Evolutionary conservation across 192 early-diverging fungal genomes (phyloP), one percentile per base, ranked within the genome.

Genomic region (Backusella australiensis): DNA sequence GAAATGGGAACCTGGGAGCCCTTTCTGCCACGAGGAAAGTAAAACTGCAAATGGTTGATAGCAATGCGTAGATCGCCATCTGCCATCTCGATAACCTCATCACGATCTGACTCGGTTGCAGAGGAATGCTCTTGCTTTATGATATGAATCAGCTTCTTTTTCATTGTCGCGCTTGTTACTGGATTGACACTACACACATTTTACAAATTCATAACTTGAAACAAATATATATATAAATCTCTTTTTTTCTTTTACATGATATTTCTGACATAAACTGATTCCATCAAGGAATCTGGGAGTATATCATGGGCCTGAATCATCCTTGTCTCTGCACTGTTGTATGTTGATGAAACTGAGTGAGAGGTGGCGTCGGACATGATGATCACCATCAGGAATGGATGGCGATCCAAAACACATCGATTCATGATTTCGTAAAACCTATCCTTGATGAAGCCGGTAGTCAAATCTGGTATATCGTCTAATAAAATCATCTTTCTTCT

Each of bases 21-120:
- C 1, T 73, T 26, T 59, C 26, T 23, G 5, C 7, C 34, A 12
- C 19, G 34, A 6, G 36, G 34, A 11, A 59, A 65, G 21, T 26
- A 38, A n/a, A 63, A 74, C n/a, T 74, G 72, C 21, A 74, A 65
- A 2, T n/a, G 23, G 5, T 74, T 74, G 19, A 74, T 74, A 41
- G 72, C 72, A 5, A 36, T 41, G 29, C 72, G 56, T 39, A 74
- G 29, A 38, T 74, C 72, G 11, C 72, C 72, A 17, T 74, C 34
- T 41, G 53, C 36, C n/a, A 34, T 19, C 19, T 65, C 36, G 5
- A 56, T 34, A 14, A 74, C 41, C 26, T 2, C 19, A 9, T 74
- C 23, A 0, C 63, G 19, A 6, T 65, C 52, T 6, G 32, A 14
- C 0, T 74, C 34, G 15, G 23, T 3, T 35, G 23, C 19, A 15